These are phyloP conservation scores for Ceratocystis eucalypticola DNA, from an alignment of 2,329 filamentous ascomycete genomes.

Conservation along the genomic window DNA sequence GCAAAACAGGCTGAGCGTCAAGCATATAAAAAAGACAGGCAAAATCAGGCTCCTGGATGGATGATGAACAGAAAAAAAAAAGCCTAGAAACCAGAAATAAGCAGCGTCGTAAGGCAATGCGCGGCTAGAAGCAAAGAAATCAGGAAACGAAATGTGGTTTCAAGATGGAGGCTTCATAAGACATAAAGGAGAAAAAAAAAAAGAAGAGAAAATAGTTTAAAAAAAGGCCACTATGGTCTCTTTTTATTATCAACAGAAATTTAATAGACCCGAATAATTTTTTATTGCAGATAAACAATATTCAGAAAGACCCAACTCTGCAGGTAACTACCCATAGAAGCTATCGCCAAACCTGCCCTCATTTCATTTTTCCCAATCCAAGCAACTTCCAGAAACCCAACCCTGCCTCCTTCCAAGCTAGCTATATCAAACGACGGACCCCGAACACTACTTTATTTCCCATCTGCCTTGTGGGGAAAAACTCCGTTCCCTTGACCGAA, in stretches of 20 bases:
- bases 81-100: neutral
- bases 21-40: neutral
- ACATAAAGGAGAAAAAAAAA: neutral
- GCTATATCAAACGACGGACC: neutral
- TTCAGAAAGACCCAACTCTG: neutral
- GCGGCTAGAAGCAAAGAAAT: neutral
- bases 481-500: neutral
- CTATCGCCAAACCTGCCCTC: neutral
- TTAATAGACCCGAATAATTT: neutral
- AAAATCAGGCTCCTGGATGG: conserved; percentile 9
- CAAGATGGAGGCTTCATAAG: neutral
- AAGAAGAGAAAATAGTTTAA: neutral
- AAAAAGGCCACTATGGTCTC: neutral
- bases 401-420: neutral
- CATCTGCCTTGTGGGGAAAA: neutral
- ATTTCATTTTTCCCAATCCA: neutral
- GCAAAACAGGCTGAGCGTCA: conserved; percentile 13
- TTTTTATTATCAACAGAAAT: neutral
- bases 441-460: too few relatives aligned
- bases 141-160: neutral
- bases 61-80: neutral
- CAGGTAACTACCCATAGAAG: neutral
- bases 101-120: neutral
- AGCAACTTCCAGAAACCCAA: neutral
- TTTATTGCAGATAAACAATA: neutral